Evolutionary conservation across 2,329 filamentous ascomycete genomes (phyloP).

Genomic region (Trichoderma simmonsii): DNA sequence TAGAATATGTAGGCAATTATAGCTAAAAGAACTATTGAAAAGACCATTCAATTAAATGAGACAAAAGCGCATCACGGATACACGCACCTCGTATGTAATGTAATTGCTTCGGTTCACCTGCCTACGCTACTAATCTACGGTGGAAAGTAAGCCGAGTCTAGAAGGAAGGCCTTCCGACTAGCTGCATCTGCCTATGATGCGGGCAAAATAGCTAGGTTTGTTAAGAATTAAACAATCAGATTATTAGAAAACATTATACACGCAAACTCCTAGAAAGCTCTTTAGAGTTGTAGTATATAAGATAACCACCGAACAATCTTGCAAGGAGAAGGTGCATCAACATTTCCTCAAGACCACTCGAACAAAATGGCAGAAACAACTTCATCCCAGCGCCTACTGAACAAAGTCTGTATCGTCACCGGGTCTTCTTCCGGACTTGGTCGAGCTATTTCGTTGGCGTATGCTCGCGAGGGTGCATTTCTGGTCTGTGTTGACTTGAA

Average conservation of each 20-base stretch:
- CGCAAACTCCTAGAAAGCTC: not conserved
- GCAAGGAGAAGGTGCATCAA: not conserved
- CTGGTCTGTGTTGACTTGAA: conserved; percentile 43
- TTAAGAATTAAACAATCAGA: not conserved
- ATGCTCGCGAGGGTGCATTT: conserved; percentile 38
- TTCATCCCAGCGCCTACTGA: not conserved
- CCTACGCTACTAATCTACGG: not conserved
- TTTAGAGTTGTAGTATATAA: not conserved
- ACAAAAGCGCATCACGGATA: not conserved
- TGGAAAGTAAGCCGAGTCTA: conserved; percentile 1
- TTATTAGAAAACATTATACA: not conserved
- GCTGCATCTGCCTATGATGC: not conserved
- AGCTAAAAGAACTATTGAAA: not conserved
- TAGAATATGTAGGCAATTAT: not conserved
- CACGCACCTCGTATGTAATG: not conserved
- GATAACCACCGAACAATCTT: not conserved
- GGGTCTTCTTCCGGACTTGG: conserved; percentile 46
- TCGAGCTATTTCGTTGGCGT: conserved; percentile 43
- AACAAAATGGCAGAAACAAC: not conserved
- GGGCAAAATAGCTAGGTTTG: not conserved
- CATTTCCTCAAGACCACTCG: not conserved
- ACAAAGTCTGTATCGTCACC: conserved; percentile 36
- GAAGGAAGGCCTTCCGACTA: not conserved
- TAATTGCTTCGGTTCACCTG: not conserved
- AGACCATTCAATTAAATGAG: not conserved